Percentiles rank a stretch among this genome's conserved stretches.
These are phyloP conservation scores for Patellifolia procumbens DNA, from an alignment of 179 eudicot species.

Conservation along the genomic window DNA sequence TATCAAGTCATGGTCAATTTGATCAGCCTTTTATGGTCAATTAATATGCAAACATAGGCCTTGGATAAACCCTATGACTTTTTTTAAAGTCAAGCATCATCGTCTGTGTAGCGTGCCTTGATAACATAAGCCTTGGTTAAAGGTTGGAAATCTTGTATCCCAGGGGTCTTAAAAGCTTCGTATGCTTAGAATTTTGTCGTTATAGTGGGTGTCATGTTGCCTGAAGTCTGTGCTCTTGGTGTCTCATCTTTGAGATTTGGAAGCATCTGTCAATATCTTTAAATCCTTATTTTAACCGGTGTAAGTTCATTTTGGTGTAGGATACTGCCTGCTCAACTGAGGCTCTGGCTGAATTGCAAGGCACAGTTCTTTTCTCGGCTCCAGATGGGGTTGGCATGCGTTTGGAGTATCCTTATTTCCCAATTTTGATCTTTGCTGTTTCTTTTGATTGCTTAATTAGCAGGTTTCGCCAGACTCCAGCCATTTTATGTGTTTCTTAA, in stretches of 20 bases:
- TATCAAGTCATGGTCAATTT: not conserved
- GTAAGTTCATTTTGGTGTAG: slow-evolving; percentile 37
- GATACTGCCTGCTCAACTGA: slow-evolving; percentile 81
- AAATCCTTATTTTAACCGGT: not conserved
- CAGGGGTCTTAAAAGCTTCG: not conserved
- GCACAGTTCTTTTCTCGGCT: slow-evolving; percentile 71
- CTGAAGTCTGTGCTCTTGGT: not conserved
- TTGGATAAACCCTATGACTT: not conserved
- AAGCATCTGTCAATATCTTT: not conserved
- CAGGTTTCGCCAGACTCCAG: not conserved
- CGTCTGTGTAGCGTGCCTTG: not conserved
- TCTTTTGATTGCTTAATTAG: not conserved
- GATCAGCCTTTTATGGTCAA: not conserved
- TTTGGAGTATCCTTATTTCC: slow-evolving; percentile 83
- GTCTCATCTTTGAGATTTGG: not conserved
- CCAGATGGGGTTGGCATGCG: slow-evolving; percentile 74
- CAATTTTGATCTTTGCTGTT: not conserved
- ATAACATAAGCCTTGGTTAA: not conserved
- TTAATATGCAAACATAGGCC: not conserved
- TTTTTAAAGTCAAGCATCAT: not conserved
- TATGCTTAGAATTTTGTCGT: not conserved
- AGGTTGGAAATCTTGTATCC: not conserved
- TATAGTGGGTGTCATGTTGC: not conserved
- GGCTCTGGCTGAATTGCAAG: slow-evolving; percentile 69
- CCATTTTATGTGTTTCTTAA: slow-evolving; percentile 41